phyloP scores from a whole-genome alignment of 116 monocot genomes.

The Posidonia oceanica region DNA sequence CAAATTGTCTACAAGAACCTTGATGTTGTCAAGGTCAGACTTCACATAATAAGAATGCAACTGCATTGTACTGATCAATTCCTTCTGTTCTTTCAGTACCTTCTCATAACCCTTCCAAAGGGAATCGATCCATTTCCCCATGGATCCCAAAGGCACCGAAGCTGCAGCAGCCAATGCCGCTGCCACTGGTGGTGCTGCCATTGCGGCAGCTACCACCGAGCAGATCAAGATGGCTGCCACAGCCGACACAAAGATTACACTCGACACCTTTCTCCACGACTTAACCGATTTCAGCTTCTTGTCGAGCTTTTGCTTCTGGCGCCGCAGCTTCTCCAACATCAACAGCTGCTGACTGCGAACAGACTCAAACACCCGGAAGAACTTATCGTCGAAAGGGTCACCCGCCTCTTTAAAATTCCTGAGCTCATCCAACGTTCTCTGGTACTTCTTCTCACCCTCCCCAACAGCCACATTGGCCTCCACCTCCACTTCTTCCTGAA shows the following conservation, averaged over 20 bases:
- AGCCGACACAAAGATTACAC: constrained; percentile 44
- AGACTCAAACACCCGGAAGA: constrained; percentile 31
- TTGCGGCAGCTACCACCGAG: constrained; percentile 45
- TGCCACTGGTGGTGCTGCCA: constrained; percentile 51
- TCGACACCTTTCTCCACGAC: constrained; percentile 48
- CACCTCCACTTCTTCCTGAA: constrained; percentile 8
- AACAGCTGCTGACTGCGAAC: constrained; percentile 34
- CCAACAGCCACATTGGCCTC: neutral
- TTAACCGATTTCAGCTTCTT: constrained; percentile 37
- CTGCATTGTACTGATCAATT: constrained; percentile 34
- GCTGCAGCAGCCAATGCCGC: constrained; percentile 44
- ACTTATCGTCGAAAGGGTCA: constrained; percentile 54
- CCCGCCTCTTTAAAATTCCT: constrained; percentile 36
- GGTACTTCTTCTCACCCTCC: constrained; percentile 17
- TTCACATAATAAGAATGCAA: constrained; percentile 24
- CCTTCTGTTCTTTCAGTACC: constrained; percentile 30
- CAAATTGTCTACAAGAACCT: constrained; percentile 31
- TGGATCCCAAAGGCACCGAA: constrained; percentile 42
- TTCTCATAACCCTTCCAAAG: constrained; percentile 35
- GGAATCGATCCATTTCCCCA: constrained; percentile 66
- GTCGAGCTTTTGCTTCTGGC: constrained; percentile 32
- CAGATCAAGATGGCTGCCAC: constrained; percentile 54
- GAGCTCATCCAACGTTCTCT: constrained; percentile 41
- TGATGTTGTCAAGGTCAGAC: constrained; percentile 47
- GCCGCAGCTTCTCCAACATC: constrained; percentile 37